Percentiles rank a stretch among this genome's conserved stretches.
Evolutionary conservation across 2,329 filamentous ascomycete species (phyloP).

Genomic region (Tolypocladium tundrense): DNA sequence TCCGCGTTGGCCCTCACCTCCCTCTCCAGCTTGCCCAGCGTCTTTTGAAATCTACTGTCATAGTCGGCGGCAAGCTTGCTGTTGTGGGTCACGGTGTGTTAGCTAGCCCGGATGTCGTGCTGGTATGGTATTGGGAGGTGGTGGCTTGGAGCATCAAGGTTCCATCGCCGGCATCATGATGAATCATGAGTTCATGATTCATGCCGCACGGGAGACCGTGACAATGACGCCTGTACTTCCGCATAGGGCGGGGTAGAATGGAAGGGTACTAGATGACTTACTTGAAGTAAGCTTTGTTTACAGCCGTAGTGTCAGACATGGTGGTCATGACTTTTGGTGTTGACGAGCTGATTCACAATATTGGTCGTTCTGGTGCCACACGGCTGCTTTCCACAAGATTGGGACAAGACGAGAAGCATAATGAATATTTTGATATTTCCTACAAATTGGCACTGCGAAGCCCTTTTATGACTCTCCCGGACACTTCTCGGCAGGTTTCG

Average conservation of each 20-base stretch:
- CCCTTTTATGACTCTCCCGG: slow-evolving; percentile 9
- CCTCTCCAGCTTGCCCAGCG: slow-evolving; percentile 41
- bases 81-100: not conserved
- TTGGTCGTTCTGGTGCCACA: not conserved
- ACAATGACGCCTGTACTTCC: no score
- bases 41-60: slow-evolving; percentile 44
- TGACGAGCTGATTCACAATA: not conserved
- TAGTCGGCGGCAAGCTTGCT: slow-evolving; percentile 21
- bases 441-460: not conserved
- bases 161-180: not conserved
- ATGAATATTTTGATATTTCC: no score
- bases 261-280: slow-evolving; percentile 14
- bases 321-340: not conserved
- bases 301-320: slow-evolving; percentile 21
- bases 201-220: not conserved
- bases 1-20: slow-evolving; percentile 41
- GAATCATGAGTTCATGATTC: not conserved
- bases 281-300: slow-evolving; percentile 33
- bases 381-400: not conserved
- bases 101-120: not conserved
- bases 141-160: not conserved
- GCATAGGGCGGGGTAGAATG: no score
- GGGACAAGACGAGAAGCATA: not conserved
- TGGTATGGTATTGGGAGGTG: not conserved
- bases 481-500: slow-evolving; percentile 19